phyloP scores from a whole-genome alignment of 2,329 filamentous ascomycete genomes.

The Penicillium sp. region DNA sequence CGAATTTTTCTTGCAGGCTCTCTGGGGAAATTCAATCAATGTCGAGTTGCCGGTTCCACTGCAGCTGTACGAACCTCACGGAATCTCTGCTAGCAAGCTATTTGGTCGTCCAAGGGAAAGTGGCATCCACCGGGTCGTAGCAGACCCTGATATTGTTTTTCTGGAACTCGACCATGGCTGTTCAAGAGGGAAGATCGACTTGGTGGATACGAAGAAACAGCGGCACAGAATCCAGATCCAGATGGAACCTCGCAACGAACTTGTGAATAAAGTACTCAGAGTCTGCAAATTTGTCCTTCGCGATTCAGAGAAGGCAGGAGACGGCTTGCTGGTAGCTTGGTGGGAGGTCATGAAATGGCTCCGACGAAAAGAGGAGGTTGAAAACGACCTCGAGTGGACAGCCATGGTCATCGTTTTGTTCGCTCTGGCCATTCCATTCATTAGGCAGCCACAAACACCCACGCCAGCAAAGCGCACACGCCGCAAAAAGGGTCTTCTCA shows the following conservation, averaged over 20 bases:
- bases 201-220: slow-evolving; percentile 60
- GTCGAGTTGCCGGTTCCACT: slow-evolving; percentile 60
- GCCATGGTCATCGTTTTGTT: slow-evolving; percentile 63
- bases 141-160: slow-evolving; percentile 42
- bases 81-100: slow-evolving; percentile 56
- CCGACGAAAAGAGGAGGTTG: slow-evolving; percentile 46
- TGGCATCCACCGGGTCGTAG: slow-evolving; percentile 47
- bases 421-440: slow-evolving; percentile 61
- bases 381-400: slow-evolving; percentile 65
- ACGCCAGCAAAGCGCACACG: slow-evolving; percentile 36
- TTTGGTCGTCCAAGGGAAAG: slow-evolving; percentile 53
- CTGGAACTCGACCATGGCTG: slow-evolving; percentile 59
- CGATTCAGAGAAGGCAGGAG: slow-evolving; percentile 53
- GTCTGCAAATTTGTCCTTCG: slow-evolving; percentile 64
- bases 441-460: slow-evolving; percentile 37
- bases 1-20: slow-evolving; percentile 69
- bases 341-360: slow-evolving; percentile 73
- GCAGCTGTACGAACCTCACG: slow-evolving; percentile 58
- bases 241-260: slow-evolving; percentile 62
- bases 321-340: slow-evolving; percentile 66
- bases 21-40: slow-evolving; percentile 69
- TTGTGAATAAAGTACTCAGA: slow-evolving; percentile 60
- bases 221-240: slow-evolving; percentile 67
- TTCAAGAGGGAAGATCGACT: slow-evolving; percentile 61
- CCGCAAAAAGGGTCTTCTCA: slow-evolving; percentile 45